Percentiles rank a stretch among this genome's conserved stretches.
Evolutionary conservation across 805 yeast species (phyloP).

Genomic region (Teunomyces tritomae): DNA sequence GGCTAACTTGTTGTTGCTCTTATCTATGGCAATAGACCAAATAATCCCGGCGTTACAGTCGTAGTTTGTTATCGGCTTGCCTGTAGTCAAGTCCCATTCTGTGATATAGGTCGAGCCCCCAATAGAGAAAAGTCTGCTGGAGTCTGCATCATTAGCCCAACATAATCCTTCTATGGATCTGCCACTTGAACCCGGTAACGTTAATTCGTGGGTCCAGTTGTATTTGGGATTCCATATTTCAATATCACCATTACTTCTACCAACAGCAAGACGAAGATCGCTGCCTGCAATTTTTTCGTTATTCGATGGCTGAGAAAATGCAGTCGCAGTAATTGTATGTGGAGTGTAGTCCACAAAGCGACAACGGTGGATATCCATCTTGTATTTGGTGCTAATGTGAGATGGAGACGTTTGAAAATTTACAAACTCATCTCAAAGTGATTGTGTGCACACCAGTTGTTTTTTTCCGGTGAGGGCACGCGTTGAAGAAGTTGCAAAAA

Average conservation of each 20-base stretch:
- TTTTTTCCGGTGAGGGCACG: conserved; percentile 3
- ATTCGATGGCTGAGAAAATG: conserved; percentile 63
- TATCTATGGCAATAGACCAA: conserved; percentile 79
- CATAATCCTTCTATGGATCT: conserved; percentile 86
- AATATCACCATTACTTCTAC: conserved; percentile 90
- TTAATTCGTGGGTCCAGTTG: conserved; percentile 75
- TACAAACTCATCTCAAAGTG: conserved; percentile 8
- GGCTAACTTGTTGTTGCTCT: conserved; percentile 61
- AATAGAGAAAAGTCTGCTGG: conserved; percentile 78
- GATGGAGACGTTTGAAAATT: conserved; percentile 7
- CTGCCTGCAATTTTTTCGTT: conserved; percentile 38
- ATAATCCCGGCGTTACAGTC: conserved; percentile 92
- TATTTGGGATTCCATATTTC: conserved; percentile 91
- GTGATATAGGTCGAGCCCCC: conserved; percentile 91
- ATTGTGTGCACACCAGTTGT: neutral
- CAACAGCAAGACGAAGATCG: conserved; percentile 80
- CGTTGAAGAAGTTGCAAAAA: neutral
- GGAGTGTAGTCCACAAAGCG: conserved; percentile 88
- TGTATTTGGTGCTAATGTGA: conserved; percentile 3
- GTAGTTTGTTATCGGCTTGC: conserved; percentile 68
- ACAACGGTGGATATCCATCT: conserved; percentile 83
- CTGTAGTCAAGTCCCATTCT: conserved; percentile 84
- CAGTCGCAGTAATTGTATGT: conserved; percentile 75
- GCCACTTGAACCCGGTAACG: conserved; percentile 74
- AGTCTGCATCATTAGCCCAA: conserved; percentile 59